Evolutionary conservation across 2,329 filamentous ascomycete species (phyloP).

Genomic region (Penicillium sp.): DNA sequence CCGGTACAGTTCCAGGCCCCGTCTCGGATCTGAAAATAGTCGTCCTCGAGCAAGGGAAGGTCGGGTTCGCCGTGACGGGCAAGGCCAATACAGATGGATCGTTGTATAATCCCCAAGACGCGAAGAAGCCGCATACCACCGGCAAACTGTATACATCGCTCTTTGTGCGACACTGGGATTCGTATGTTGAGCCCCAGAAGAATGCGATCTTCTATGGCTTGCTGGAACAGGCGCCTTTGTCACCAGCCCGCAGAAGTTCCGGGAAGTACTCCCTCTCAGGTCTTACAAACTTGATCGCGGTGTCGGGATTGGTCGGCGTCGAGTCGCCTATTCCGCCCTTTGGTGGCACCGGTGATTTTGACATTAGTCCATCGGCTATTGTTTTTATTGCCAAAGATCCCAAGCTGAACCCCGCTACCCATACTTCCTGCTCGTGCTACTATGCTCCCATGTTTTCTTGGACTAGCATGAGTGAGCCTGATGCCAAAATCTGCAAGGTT

Average conservation of each 20-base stretch:
- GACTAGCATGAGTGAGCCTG: conserved; percentile 34
- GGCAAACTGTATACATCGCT: conserved; percentile 50
- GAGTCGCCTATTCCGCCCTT: conserved; percentile 50
- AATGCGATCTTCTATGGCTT: conserved; percentile 51
- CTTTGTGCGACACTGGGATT: conserved; percentile 54
- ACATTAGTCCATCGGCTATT: conserved; percentile 45
- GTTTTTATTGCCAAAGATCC: conserved; percentile 49
- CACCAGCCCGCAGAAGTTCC: conserved; percentile 37
- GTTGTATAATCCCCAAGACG: conserved; percentile 50
- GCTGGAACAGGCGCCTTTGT: conserved; percentile 40
- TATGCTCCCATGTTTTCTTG: conserved; percentile 45
- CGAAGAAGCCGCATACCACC: conserved; percentile 44
- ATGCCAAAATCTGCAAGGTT: conserved; percentile 34
- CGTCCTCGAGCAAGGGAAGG: conserved; percentile 40
- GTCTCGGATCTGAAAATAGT: conserved; percentile 47
- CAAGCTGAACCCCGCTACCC: conserved; percentile 43
- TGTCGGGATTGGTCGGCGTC: conserved; percentile 38
- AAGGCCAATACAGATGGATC: conserved; percentile 48
- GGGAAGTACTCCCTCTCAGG: conserved; percentile 41
- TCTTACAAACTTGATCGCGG: conserved; percentile 44
- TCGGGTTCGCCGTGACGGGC: conserved; percentile 47
- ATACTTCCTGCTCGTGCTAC: conserved; percentile 48
- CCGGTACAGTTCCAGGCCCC: conserved; percentile 45
- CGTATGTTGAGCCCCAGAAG: conserved; percentile 48
- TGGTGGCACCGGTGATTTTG: conserved; percentile 47